Evolutionary conservation across 805 yeast genomes (phyloP).

Genomic region (Alloascoidea africana): DNA sequence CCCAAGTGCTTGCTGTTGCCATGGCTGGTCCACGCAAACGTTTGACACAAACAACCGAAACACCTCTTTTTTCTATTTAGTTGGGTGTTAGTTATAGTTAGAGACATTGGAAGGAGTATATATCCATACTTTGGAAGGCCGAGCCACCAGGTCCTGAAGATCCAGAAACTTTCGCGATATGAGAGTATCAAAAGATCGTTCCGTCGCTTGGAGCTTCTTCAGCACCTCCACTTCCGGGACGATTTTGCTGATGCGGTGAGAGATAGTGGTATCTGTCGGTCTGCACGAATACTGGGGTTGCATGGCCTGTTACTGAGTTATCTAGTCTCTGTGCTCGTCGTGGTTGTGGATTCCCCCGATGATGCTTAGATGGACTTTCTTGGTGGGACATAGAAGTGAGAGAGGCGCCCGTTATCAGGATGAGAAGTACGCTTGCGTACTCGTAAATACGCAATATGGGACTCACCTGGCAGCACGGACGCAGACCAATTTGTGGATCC

Average conservation of each 20-base stretch:
- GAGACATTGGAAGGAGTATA: too few species aligned
- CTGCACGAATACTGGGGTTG: constrained; percentile 6
- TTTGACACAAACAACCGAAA: constrained; percentile 75
- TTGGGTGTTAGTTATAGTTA: too few species aligned
- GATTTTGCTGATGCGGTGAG: constrained; percentile 26
- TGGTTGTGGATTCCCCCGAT: too few species aligned
- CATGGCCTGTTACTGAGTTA: neutral
- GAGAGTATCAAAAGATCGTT: constrained; percentile 63
- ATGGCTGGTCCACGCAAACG: constrained; percentile 74
- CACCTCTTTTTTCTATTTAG: constrained; percentile 32
- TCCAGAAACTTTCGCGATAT: constrained; percentile 76
- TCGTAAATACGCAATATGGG: too few species aligned
- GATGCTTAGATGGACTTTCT: too few species aligned
- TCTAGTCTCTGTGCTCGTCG: too few species aligned
- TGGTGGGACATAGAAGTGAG: too few species aligned
- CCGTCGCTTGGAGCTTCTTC: constrained; percentile 65
- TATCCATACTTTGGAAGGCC: constrained; percentile 26
- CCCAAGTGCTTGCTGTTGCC: constrained; percentile 34
- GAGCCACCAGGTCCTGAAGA: constrained; percentile 52
- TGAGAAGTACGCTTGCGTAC: too few species aligned
- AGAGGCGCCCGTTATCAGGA: too few species aligned
- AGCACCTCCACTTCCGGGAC: constrained; percentile 64
- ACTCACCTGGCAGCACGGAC: too few species aligned
- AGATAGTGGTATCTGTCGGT: constrained; percentile 41
- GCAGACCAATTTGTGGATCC: too few species aligned